Conservation (phyloP, 768 basidiomycete genomes). For the Hortiboletus campestris region DNA sequence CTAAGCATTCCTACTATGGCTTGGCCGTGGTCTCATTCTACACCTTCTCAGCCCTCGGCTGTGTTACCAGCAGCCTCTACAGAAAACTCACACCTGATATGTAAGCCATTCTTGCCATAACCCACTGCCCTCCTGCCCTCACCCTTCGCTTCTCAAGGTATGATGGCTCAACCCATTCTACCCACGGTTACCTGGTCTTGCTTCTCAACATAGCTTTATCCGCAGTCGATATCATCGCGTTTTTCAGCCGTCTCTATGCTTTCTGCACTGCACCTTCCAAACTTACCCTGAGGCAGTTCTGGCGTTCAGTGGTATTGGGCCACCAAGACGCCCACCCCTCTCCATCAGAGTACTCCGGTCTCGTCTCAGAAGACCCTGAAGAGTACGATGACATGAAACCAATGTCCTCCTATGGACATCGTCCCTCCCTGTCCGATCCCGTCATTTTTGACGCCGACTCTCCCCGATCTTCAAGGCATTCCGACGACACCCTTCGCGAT, state of each 20-base stretch:
- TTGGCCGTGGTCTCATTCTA: conserved; percentile 65
- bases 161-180: conserved; percentile 58
- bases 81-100: conserved; percentile 78
- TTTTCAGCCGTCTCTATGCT: conserved; percentile 47
- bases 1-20: conserved; percentile 64
- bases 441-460: conserved; percentile 52
- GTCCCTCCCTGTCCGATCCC: conserved; percentile 48
- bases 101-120: conserved; percentile 43
- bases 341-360: conserved; percentile 52
- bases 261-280: conserved; percentile 46
- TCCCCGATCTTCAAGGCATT: conserved; percentile 40
- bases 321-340: conserved; percentile 33
- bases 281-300: conserved; percentile 50
- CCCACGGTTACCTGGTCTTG: conserved; percentile 60
- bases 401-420: conserved; percentile 32
- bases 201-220: conserved; percentile 46
- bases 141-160: conserved; percentile 52
- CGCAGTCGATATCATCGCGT: conserved; percentile 51
- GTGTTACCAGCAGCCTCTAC: conserved; percentile 68
- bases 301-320: conserved; percentile 56
- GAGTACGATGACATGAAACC: conserved; percentile 50
- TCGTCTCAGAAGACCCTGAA: conserved; percentile 54
- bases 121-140: background rate
- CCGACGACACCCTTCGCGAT: conserved; percentile 58
- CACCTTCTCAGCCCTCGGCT: conserved; percentile 56